phyloP scores from a whole-genome alignment of 257 asterid species.

The Primulina huaijiensis region DNA sequence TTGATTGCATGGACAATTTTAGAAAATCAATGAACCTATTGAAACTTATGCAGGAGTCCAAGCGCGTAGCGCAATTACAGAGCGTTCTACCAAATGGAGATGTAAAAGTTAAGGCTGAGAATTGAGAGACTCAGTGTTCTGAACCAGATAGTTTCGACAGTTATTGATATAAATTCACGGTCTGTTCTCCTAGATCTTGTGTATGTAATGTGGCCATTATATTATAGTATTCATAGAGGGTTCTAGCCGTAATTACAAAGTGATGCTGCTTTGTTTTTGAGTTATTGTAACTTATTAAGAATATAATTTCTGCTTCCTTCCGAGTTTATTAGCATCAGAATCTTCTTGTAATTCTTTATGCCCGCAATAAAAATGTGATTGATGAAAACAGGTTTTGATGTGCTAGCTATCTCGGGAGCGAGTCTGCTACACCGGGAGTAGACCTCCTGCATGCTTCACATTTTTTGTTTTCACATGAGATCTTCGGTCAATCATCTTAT shows the following conservation, averaged over 20 bases:
- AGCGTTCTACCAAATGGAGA: conserved; percentile 56
- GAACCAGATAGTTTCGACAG: background rate
- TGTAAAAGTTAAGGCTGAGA: conserved; percentile 46
- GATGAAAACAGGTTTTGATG: no score
- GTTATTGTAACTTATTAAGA: background rate
- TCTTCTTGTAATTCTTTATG: no score
- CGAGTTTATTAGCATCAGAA: no score
- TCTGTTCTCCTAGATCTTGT: conserved; percentile 8
- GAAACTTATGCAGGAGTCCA: conserved; percentile 47
- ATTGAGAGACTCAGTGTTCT: conserved; percentile 20
- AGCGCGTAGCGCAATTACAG: conserved; percentile 48
- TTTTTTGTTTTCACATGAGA: no score
- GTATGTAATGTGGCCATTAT: background rate
- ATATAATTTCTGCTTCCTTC: no score
- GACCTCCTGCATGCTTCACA: no score
- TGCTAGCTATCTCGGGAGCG: no score
- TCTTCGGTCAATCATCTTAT: no score
- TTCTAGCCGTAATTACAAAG: background rate
- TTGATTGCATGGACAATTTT: background rate
- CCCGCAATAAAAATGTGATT: no score
- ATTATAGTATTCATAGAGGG: background rate
- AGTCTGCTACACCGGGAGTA: no score
- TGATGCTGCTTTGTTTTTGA: background rate
- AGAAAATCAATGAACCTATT: background rate
- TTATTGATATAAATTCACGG: background rate